Base-by-base conservation (phyloP, 2,329 filamentous ascomycete species). In the Biscogniauxia marginata region DNA sequence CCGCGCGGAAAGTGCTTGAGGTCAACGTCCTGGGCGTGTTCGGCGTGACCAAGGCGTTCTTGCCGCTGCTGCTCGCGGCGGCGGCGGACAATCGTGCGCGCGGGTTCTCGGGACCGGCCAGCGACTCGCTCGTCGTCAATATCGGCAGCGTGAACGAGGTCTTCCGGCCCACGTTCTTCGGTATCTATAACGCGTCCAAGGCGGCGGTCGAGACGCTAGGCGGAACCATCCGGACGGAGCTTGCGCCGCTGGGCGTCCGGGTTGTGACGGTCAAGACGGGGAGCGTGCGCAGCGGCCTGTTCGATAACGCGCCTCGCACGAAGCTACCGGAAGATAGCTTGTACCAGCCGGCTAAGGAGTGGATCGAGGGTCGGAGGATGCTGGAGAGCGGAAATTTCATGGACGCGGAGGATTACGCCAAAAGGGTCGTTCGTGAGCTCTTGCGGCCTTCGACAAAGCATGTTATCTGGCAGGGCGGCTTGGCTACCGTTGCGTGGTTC, bases 131-230 rank as follows among this genome's bases (percentile, higher is more conserved):
- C 9, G 61, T 69, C 3, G 67, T 55, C 16, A 67, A 65, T 45
- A 44, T 67, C 20, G 49, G 60, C 45, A 67, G 65, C 46, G 48
- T 67, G 13, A 68, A 67, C 50, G 39, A 52, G 11, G 56, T 60
- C 44, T 39, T 65, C n/a, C 63, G 55, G 1, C 60, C 60, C 1
- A 55, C 59, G 9, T 64, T 65, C 49, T 55, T 67, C 47, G 53
- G 61, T 13, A 46, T 58, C 30, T 69, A 67, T 49, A 67, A 65
- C 54, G 65, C 67, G n/a, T 66, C 65, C 0, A 69, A 69, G 46
- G 67, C 67, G 0, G 66, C 65, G 3, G 47, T 68, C 8, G 65
- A 69, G 16, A 55, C 55, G 18, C 57, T 63, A 11, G 57, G 62
- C 6, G 63, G 54, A 0, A 64, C 30, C 7, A 62, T 68, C 22